Conservation (phyloP, 2,329 filamentous ascomycete species). For the Claviceps pusilla region DNA sequence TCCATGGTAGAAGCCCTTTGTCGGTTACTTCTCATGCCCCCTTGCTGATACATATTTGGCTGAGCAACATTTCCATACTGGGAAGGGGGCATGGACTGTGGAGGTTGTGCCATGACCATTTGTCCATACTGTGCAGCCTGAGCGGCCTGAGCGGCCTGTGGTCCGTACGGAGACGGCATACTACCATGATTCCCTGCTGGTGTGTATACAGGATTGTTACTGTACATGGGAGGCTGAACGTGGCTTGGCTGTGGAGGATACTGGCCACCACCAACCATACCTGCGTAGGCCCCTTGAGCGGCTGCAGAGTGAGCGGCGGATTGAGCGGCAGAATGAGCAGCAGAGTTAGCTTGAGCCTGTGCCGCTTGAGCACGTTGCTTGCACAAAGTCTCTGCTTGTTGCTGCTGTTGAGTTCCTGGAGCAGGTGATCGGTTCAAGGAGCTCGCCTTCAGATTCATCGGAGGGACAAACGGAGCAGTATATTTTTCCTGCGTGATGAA, state of each 20-base stretch:
- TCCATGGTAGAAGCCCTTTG: slow-evolving; percentile 95
- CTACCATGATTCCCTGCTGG: slow-evolving; percentile 32
- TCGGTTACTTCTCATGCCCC: slow-evolving; percentile 52
- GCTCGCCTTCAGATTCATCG: slow-evolving; percentile 87
- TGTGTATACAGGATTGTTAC: slow-evolving; percentile 69
- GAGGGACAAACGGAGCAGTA: slow-evolving; percentile 87
- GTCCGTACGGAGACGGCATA: slow-evolving; percentile 58
- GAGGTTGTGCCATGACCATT: slow-evolving; percentile 55
- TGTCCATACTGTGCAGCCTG: slow-evolving; percentile 45
- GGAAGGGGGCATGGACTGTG: slow-evolving; percentile 48
- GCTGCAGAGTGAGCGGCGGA: slow-evolving; percentile 30
- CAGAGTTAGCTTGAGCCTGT: slow-evolving; percentile 54
- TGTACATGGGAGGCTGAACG: slow-evolving; percentile 55
- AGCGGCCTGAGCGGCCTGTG: slow-evolving; percentile 44
- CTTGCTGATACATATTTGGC: slow-evolving; percentile 48
- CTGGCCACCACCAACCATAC: slow-evolving; percentile 30
- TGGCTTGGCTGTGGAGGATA: slow-evolving; percentile 30
- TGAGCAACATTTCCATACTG: slow-evolving; percentile 46
- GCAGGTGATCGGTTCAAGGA: slow-evolving; percentile 76
- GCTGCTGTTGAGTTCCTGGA: slow-evolving; percentile 86
- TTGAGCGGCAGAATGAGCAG: slow-evolving; percentile 50
- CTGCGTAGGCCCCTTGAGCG: slow-evolving; percentile 47
- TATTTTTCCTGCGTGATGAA: slow-evolving; percentile 99
- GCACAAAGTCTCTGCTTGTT: slow-evolving; percentile 84
- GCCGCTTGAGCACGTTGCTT: slow-evolving; percentile 72